Evolutionary conservation across 164 flowering plant species (phyloP), one percentile per base, ranked within the genome.

Genomic region (Stephania yunnanensis): DNA sequence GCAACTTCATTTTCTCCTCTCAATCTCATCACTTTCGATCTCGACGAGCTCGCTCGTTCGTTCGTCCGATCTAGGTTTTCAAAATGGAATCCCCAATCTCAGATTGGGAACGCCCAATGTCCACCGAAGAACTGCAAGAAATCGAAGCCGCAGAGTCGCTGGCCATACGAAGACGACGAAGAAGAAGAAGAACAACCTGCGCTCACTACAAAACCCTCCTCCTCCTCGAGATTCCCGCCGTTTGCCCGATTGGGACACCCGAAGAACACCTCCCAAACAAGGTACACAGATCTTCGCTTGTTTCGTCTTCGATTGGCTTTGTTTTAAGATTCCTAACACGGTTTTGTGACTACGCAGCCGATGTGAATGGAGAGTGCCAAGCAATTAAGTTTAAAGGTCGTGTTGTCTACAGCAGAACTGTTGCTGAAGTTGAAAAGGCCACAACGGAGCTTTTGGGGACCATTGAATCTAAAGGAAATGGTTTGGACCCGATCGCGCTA

Each of bases 381-480:
- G 73, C 71, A 29, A 76, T 90, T 79, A 83, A 74, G 30, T 89
- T 88, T 81, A 84, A 85, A 61, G 97, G 98, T 8, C 78, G 66
- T 7, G 81, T 92, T 69, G 50, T 83, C 55, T 90, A 92, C 70
- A 77, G 90, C 81, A 86, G 87, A 80, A 92, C 91, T 25, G 64
- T 76, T 69, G 12, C 55, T 11, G 94, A 89, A 70, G 95, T 88
- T n/a, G 91, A 92, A 74, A 85, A 75, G 77, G 87, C 91, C 66
- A 78, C 93, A 22, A 70, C 20, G 73, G 87, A 89, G 85, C 88
- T 91, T 71, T 75, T 85, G 73, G 78, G 85, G 80, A 71, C 75
- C 48, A 75, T 88, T 61, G 79, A 84, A 71, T 74, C 82, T 6
- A 84, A 83, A 84, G 85, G 78, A 75, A 83, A 67, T n/a, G 82